Evolutionary conservation across 2,329 filamentous ascomycete genomes (phyloP).

Genomic region (Mycosphaerelloides madeirae): DNA sequence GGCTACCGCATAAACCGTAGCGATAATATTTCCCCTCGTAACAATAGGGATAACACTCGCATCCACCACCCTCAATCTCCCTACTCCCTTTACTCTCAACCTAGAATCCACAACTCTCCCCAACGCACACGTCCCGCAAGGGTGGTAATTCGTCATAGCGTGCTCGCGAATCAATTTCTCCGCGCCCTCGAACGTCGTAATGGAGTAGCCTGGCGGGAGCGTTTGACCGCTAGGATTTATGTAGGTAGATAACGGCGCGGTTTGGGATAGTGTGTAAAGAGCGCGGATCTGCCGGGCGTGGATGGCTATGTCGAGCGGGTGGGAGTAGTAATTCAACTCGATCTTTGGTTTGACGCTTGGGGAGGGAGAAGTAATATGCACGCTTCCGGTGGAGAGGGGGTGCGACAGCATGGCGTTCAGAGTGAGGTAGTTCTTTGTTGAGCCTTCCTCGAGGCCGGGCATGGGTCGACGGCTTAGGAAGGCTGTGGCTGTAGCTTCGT

Average conservation of each 20-base stretch:
- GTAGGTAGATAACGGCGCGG: conserved; percentile 34
- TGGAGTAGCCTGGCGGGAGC: conserved; percentile 5
- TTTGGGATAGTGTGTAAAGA: conserved; percentile 39
- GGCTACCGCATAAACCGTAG: conserved; percentile 17
- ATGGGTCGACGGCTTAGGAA: not conserved
- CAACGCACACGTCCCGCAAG: conserved; percentile 38
- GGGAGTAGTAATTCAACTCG: conserved; percentile 26
- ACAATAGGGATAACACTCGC: conserved; percentile 45
- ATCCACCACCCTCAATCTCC: conserved; percentile 21
- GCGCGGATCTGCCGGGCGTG: conserved; percentile 28
- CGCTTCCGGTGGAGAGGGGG: conserved; percentile 25
- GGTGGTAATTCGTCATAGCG: conserved; percentile 34
- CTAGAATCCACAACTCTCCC: conserved; percentile 10
- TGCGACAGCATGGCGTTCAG: conserved; percentile 21
- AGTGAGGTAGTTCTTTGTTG: conserved; percentile 18
- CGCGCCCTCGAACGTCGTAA: conserved; percentile 17
- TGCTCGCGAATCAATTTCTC: conserved; percentile 14
- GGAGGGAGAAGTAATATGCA: conserved; percentile 24
- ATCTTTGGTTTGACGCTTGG: conserved; percentile 20
- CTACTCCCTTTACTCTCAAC: conserved; percentile 5
- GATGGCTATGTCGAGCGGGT: conserved; percentile 29
- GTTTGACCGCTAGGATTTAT: conserved; percentile 16
- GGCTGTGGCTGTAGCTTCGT: not conserved
- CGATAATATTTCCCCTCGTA: conserved; percentile 31
- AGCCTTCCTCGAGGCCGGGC: not conserved